Base-by-base conservation (phyloP, 2,329 filamentous ascomycete genomes). In the Neofusicoccum sp. region DNA sequence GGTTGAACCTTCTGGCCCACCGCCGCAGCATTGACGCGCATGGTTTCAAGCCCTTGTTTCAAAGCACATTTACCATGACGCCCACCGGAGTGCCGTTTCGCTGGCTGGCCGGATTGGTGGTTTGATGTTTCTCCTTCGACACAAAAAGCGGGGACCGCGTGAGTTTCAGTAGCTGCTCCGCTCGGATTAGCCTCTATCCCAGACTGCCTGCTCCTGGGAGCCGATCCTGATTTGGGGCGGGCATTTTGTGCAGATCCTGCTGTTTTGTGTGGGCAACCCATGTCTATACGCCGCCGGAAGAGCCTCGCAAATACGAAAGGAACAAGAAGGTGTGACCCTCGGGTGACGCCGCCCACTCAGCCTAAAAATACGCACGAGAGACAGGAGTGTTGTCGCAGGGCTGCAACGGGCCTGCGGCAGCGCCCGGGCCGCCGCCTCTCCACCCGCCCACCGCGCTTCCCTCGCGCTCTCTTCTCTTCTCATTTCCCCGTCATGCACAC, bases 111-210 rank as follows among this genome's bases (percentile, higher is more conserved):
- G 41, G 54, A 58, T 58, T 58, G 54, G 54, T 58, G 54, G 31
- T 58, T 58, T 58, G 54, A 44, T 56, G 54, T 58, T 45, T 58
- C 54, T 58, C 54, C 54, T 45, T 39, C 39, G 52, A 44, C 52
- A 22, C 22, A 1, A 56, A 56, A 56, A 56, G 52, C 52, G 39
- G 52, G 37, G 52, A 44, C 8, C 11, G 52, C 12, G 4, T 29
- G 39, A 29, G 52, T 56, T 56, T 56, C 52, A 56, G 28, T 11
- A 41, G 33, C 47, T n/a, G 16, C 11, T 14, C 9, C 22, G 48
- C 47, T 34, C n/a, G n/a, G n/a, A n/a, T n/a, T n/a, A n/a, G n/a
- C n/a, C n/a, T n/a, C 29, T 29, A 43, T 56, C 28, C 39, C 37
- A n/a, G 37, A 29, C 6, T 28, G 22, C 36, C 39, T 8, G 14